Evolutionary conservation across 768 basidiomycete genomes (phyloP), one percentile per base, ranked within the genome.

Genomic region (Dioszegia hungarica): DNA sequence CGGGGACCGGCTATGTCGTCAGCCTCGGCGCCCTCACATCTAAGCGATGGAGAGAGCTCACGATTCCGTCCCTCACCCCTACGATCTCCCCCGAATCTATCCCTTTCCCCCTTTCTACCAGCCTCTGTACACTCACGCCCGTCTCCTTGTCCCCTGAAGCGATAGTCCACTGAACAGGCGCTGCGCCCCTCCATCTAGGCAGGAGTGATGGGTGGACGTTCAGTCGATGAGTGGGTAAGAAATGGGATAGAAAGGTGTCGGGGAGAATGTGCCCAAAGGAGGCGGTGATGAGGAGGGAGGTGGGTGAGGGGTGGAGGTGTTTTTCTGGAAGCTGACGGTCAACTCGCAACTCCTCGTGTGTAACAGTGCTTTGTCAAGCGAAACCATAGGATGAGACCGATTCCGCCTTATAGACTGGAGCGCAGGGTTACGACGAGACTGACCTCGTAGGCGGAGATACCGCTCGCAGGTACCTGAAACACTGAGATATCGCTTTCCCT

Each of bases 141-240:
- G 88, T 89, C 59, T 82, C 80, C 5, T 67, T 68, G 47, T 85
- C 85, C 2, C 83, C 84, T 57, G 86, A 83, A 40, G 88, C 76
- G 37, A 97, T 79, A 0, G 86, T 81, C 66, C 85, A 87, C 67
- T 95, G 92, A 36, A 97, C 88, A 0, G 92, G 92, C 2, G 90
- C 89, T 9, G 92, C 84, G 0, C 92, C 92, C n/a, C 92, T 84
- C 73, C 89, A 92, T 25, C 81, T 79, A 0, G 92, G 92, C 31
- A 97, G 81, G 0, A 90, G 78, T 33, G 91, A 93, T 0, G 91
- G 90, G 66, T 97, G 92, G 5, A 97, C 84, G 67, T 97, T 95
- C 34, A 97, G 78, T 22, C 86, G 79, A 43, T 83, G 82, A 0
- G 74, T 66, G 0, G 79, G 78, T 0, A 77, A 80, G 67, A 94